Conservation (phyloP, 2,329 filamentous ascomycete species). For the Aspergillus ruber region DNA sequence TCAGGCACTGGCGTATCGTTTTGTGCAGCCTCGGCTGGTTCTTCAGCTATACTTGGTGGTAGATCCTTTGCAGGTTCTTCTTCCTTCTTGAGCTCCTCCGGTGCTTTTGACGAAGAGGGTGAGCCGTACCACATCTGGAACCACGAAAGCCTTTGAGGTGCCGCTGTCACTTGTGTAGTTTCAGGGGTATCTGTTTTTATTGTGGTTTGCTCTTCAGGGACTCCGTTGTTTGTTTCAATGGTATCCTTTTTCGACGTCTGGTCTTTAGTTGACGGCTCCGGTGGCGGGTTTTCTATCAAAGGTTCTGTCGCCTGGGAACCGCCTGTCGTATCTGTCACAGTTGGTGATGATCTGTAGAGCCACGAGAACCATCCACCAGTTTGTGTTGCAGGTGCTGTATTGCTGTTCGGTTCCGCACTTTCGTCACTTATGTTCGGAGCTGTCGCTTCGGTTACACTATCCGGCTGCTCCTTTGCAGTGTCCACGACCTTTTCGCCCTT, state of each 20-base stretch:
- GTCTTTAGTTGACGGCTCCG: constrained; percentile 5
- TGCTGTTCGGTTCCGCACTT: constrained; percentile 4
- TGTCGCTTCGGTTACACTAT: constrained; percentile 8
- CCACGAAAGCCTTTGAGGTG: constrained; percentile 36
- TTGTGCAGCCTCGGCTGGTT: constrained; percentile 6
- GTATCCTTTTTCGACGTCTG: constrained; percentile 9
- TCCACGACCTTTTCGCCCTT: constrained; percentile 12
- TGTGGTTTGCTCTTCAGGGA: constrained; percentile 6
- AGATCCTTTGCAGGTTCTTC: constrained; percentile 15
- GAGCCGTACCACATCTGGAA: constrained; percentile 39
- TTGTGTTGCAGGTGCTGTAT: constrained; percentile 12
- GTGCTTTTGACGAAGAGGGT: constrained; percentile 16
- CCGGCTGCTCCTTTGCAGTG: constrained; percentile 12
- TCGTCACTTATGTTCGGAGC: constrained; percentile 7
- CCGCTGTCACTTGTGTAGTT: constrained; percentile 6
- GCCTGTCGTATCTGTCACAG: constrained; percentile 5
- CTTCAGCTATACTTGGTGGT: constrained; percentile 9
- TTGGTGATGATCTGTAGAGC: constrained; percentile 24
- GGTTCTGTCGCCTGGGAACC: constrained; percentile 10
- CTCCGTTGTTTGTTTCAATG: constrained; percentile 3
- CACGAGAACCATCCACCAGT: constrained; percentile 32
- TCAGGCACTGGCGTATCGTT: neutral
- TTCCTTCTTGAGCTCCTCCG: constrained; percentile 16
- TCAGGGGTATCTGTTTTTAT: neutral
- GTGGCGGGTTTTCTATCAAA: neutral